Percentiles rank a stretch among this genome's conserved stretches.
Evolutionary conservation across 495 filamentous ascomycete genomes (phyloP).

Genomic region (Xylaria bambusicola): DNA sequence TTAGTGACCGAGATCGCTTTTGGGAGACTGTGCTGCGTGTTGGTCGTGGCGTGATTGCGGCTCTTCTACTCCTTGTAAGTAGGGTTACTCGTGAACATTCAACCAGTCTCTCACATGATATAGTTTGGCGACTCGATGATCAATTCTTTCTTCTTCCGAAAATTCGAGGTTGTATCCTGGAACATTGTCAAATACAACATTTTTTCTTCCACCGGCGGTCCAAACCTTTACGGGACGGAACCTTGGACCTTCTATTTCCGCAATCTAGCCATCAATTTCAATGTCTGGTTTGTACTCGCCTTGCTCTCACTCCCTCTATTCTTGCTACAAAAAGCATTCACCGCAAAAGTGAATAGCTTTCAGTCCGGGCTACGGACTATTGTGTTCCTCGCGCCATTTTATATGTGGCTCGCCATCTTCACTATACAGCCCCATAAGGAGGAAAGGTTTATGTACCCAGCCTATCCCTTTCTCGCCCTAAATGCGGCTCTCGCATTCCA

Average conservation of each 20-base stretch:
- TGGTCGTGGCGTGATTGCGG: constrained; percentile 66
- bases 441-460: constrained; percentile 97
- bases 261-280: constrained; percentile 94
- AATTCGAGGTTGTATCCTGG: constrained; percentile 74
- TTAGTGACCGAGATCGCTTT: constrained; percentile 59
- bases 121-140: constrained; percentile 55
- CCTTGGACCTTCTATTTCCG: constrained; percentile 96
- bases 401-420: constrained; percentile 93
- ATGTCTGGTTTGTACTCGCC: constrained; percentile 86
- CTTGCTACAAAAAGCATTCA: constrained; percentile 48
- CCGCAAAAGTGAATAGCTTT: constrained; percentile 44
- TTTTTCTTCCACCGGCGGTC: constrained; percentile 77
- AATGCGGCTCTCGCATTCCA: constrained; percentile 88
- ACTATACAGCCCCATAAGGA: constrained; percentile 94
- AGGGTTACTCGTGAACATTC: not conserved
- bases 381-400: constrained; percentile 79
- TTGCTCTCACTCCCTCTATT: constrained; percentile 68
- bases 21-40: constrained; percentile 59
- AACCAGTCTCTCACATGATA: constrained; percentile 23
- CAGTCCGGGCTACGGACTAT: constrained; percentile 65
- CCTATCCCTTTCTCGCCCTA: constrained; percentile 88
- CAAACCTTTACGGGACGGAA: constrained; percentile 93
- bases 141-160: constrained; percentile 81
- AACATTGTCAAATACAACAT: constrained; percentile 97
- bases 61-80: constrained; percentile 71